phyloP scores from a whole-genome alignment of 345 rosid species.

The Lepidium aucheri region DNA sequence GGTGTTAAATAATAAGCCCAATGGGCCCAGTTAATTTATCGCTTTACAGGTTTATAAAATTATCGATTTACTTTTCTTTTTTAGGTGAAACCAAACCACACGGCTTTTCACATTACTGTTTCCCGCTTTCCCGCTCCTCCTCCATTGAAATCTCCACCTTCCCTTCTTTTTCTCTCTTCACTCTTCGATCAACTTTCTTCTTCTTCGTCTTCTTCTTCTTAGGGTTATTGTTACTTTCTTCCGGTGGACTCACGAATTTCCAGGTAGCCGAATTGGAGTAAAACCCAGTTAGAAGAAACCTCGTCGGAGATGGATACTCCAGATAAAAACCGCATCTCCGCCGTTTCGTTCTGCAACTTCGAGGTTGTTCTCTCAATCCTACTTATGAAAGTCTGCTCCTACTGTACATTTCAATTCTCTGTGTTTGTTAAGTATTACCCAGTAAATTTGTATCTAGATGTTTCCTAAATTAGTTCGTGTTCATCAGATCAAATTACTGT shows the following conservation, averaged over 20 bases:
- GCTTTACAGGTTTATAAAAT: background rate
- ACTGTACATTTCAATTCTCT: background rate
- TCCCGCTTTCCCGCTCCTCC: constrained; percentile 28
- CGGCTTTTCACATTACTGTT: constrained; percentile 6
- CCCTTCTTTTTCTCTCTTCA: background rate
- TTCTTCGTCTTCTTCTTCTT: constrained; percentile 19
- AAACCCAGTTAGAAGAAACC: background rate
- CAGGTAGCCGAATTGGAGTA: background rate
- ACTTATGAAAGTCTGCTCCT: background rate
- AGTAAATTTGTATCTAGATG: background rate
- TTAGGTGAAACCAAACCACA: background rate
- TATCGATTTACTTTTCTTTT: background rate
- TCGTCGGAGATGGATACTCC: constrained; percentile 52
- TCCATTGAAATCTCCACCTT: constrained; percentile 22
- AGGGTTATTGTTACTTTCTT: background rate
- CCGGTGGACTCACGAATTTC: background rate
- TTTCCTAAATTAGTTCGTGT: background rate
- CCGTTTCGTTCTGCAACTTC: constrained; percentile 32
- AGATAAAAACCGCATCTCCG: constrained; percentile 36
- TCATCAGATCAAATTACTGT: background rate
- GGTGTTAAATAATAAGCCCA: background rate
- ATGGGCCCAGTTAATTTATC: background rate
- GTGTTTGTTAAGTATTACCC: background rate
- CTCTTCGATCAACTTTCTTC: background rate
- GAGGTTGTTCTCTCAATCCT: constrained; percentile 32